Evolutionary conservation across 2,329 filamentous ascomycete species (phyloP).

Genomic region (Talaromyces sp.): DNA sequence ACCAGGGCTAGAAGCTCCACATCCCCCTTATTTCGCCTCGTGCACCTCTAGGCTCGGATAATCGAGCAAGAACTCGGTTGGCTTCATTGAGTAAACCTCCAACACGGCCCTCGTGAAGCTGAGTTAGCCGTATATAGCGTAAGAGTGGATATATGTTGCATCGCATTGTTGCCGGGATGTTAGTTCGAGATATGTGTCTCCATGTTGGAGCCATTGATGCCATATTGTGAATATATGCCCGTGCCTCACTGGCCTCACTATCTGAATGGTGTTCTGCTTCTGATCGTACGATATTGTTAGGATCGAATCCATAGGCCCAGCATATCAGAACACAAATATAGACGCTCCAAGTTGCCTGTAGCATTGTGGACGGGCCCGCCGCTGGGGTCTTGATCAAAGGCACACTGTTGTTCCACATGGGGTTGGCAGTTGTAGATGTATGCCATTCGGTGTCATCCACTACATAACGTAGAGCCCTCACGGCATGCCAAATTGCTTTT

Average conservation of each 20-base stretch:
- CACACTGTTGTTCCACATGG: slow-evolving; percentile 1
- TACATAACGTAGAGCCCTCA: slow-evolving; percentile 25
- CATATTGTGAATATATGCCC: slow-evolving; percentile 26
- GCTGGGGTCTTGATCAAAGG: not conserved
- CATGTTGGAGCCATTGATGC: slow-evolving; percentile 24
- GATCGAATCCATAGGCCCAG: slow-evolving; percentile 33
- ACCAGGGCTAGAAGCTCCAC: slow-evolving; percentile 27
- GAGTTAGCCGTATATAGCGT: slow-evolving; percentile 30
- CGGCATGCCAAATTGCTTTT: slow-evolving; percentile 36
- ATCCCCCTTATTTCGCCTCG: slow-evolving; percentile 26
- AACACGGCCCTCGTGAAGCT: slow-evolving; percentile 26
- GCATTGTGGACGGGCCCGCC: slow-evolving; percentile 27
- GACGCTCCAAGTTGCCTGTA: slow-evolving; percentile 35
- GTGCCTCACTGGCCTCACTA: slow-evolving; percentile 15
- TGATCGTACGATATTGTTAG: slow-evolving; percentile 15
- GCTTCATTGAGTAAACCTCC: slow-evolving; percentile 40
- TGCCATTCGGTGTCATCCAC: slow-evolving; percentile 10
- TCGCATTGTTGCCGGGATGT: slow-evolving; percentile 24
- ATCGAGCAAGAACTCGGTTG: slow-evolving; percentile 32
- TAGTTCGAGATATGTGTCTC: slow-evolving; percentile 21
- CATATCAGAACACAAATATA: slow-evolving; percentile 37
- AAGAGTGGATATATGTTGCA: slow-evolving; percentile 32
- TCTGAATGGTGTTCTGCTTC: not conserved
- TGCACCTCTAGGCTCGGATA: slow-evolving; percentile 25
- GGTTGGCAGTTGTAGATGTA: not conserved